A percentile compares a stretch with the other conserved stretches of the same genome.
Evolutionary conservation across 257 asterid genomes (phyloP).

Genomic region (Vinca minor): DNA sequence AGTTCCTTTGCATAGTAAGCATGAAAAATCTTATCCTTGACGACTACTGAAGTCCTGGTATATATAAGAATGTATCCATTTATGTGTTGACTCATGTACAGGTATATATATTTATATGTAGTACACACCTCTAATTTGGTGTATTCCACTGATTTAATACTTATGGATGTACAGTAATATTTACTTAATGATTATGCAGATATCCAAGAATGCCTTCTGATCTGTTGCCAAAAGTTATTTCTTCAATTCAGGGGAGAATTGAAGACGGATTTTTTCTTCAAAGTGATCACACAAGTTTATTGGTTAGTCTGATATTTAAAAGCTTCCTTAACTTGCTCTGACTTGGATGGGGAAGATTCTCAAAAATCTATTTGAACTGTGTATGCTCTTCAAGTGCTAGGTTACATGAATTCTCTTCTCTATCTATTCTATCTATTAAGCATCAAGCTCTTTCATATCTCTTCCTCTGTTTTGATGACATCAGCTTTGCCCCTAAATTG

Average conservation of each 20-base stretch:
- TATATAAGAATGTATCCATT: neutral
- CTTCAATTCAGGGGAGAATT: constrained; percentile 56
- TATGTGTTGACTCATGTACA: constrained; percentile 1
- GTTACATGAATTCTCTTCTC: too few species aligned
- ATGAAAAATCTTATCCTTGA: neutral
- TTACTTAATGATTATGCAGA: constrained; percentile 28
- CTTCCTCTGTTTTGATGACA: too few species aligned
- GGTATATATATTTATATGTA: neutral
- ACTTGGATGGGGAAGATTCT: neutral
- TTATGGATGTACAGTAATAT: neutral
- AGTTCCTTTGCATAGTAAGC: neutral
- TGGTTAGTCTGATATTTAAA: constrained; percentile 43
- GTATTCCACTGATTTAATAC: neutral
- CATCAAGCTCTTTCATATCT: too few species aligned
- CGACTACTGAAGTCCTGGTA: neutral
- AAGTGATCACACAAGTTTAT: constrained; percentile 56
- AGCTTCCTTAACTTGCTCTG: neutral
- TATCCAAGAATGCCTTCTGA: constrained; percentile 82
- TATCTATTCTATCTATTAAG: too few species aligned
- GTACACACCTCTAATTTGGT: neutral
- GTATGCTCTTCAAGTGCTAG: neutral
- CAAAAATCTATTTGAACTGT: neutral
- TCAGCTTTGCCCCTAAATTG: too few species aligned
- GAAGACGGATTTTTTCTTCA: constrained; percentile 53
- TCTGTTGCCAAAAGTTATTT: constrained; percentile 56